These are phyloP conservation scores for Barnettozyma pratensis DNA, from an alignment of 805 yeast species.

Conservation along the genomic window DNA sequence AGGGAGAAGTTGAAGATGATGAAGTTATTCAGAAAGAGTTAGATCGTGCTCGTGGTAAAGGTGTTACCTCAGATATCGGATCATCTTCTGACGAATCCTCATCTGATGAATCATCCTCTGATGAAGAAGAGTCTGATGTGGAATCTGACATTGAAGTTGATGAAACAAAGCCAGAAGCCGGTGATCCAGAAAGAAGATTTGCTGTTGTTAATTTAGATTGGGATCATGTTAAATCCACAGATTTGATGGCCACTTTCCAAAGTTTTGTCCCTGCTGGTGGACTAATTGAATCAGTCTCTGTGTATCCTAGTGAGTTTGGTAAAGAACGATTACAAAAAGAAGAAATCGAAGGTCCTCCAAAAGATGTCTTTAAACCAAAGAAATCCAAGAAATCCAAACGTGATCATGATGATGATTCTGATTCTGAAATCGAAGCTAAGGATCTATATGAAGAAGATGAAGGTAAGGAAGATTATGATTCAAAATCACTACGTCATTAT, in stretches of 20 bases:
- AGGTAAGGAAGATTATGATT: conserved; percentile 79
- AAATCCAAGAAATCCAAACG: conserved; percentile 30
- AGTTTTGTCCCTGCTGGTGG: conserved; percentile 82
- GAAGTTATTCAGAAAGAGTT: conserved; percentile 17
- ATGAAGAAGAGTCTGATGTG: conserved; percentile 37
- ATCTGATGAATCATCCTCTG: conserved; percentile 37
- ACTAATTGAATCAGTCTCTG: conserved; percentile 56
- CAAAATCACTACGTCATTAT: conserved; percentile 77
- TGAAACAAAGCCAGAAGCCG: conserved; percentile 68
- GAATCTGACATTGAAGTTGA: conserved; percentile 41
- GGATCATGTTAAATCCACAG: conserved; percentile 89
- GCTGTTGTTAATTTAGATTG: conserved; percentile 97
- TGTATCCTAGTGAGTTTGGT: conserved; percentile 90
- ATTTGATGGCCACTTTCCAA: conserved; percentile 81
- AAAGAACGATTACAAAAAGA: conserved; percentile 87
- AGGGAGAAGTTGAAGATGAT: conserved; percentile 18
- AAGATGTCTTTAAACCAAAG: conserved; percentile 60
- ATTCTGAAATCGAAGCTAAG: conserved; percentile 56
- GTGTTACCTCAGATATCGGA: conserved; percentile 35
- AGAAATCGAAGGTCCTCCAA: conserved; percentile 89
- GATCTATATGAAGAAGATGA: conserved; percentile 74
- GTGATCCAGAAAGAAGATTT: conserved; percentile 75
- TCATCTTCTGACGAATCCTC: conserved; percentile 29
- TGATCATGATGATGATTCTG: conserved; percentile 45
- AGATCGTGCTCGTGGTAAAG: conserved; percentile 70